phyloP scores from a whole-genome alignment of 1,284 basidiomycete genomes.

The Sutorius eximius region DNA sequence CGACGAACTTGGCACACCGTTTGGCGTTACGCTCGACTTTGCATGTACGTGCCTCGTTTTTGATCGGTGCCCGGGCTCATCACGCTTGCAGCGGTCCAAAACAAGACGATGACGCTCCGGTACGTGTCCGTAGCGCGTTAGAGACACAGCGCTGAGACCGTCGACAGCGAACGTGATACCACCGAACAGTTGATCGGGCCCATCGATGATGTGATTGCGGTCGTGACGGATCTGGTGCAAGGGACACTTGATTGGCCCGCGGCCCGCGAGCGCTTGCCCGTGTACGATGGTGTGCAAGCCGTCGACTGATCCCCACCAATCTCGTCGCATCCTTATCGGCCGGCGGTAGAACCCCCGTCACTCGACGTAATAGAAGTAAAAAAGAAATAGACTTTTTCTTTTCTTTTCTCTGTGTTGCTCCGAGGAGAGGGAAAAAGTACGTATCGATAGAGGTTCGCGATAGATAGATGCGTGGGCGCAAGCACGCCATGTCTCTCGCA shows the following conservation, averaged over 20 bases:
- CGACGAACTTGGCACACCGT: slow-evolving; percentile 98
- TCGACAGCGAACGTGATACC: slow-evolving; percentile 85
- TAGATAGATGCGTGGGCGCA: background rate
- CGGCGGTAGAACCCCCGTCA: background rate
- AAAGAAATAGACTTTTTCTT: slow-evolving; percentile 2
- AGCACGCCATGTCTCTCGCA: no score
- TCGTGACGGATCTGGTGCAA: slow-evolving; percentile 76
- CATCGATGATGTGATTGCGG: slow-evolving; percentile 86
- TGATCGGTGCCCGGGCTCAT: background rate
- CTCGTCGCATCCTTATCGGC: background rate
- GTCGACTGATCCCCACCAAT: slow-evolving; percentile 41
- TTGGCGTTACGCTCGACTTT: slow-evolving; percentile 96
- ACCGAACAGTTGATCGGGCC: slow-evolving; percentile 91
- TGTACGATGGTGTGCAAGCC: slow-evolving; percentile 91
- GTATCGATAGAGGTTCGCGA: background rate
- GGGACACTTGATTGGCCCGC: slow-evolving; percentile 78
- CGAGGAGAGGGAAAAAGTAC: slow-evolving; percentile 2
- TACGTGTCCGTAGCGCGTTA: slow-evolving; percentile 37
- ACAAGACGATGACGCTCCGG: slow-evolving; percentile 88
- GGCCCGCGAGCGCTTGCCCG: slow-evolving; percentile 72
- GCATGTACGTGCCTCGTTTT: slow-evolving; percentile 66
- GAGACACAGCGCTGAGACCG: slow-evolving; percentile 1
- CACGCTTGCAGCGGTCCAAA: slow-evolving; percentile 63
- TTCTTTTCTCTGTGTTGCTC: background rate
- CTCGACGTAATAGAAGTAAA: background rate